Evolutionary conservation across 83 land plant genomes (phyloP), one percentile per base, ranked within the genome.

Genomic region (Isoetes engelmannii): DNA sequence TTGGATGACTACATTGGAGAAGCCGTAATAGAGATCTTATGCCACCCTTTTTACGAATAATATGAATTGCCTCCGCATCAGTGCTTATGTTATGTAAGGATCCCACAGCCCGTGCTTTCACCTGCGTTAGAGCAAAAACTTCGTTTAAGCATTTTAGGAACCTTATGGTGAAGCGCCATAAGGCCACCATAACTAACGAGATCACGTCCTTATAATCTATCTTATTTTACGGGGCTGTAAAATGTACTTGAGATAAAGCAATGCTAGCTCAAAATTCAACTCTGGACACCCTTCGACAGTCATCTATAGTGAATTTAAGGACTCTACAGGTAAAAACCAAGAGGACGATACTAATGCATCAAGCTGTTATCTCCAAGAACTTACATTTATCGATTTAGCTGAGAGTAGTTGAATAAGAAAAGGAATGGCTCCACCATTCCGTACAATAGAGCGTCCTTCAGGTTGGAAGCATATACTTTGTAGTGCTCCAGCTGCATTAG

Each of bases 401-500:
- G 72, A 45, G 41, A 74, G 65, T 8, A 74, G 58, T 44, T 69
- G 63, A 20, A 74, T 72, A 45, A 74, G 47, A 12, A 69, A 47
- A 5, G 77, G 45, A 47, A 74, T 74, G 13, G 77, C 74, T 13
- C 77, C 77, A 44, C 68, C 37, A 28, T 51, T 47, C 37, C 77
- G 77, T 55, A 74, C 77, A 4, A 74, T 50, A 49, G 58, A 45
- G 20, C 77, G 72, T 6, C 77, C 77, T 57, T 74, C 69, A 45
- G 77, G 73, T 53, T 74, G 77, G 57, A 74, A 74, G 12, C 77
- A 74, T 19, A 74, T 74, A 64, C 77, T 74, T 42, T 74, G 77
- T 42, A 74, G 60, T 42, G 77, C 77, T 45, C 77, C 77, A 5
- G 77, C 74, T 9, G 77, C 77, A 45, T 74, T 74, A 5, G 73